A percentile compares a stretch with the other conserved stretches of the same genome.
Conservation (phyloP, 75 land plant genomes). For the Pseudotsuga menziesii region DNA sequence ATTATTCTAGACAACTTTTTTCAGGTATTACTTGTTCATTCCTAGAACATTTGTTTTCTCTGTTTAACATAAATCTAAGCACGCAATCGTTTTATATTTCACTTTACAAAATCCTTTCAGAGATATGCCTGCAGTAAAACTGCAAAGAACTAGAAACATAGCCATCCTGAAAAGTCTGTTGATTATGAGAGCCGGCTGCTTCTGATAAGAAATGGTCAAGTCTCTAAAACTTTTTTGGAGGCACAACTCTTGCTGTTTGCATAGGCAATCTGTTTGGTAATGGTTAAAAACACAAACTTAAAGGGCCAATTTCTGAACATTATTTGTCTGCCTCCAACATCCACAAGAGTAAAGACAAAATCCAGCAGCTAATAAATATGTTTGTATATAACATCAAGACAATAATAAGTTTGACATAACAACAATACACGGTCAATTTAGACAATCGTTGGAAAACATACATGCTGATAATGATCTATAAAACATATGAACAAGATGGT, state of each 20-base stretch:
- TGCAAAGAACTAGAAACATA: not conserved
- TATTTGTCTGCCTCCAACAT: too few relatives aligned
- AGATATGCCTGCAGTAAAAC: not conserved
- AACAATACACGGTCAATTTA: too few relatives aligned
- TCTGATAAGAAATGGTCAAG: not conserved
- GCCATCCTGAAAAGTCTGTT: not conserved
- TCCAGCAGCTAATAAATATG: too few relatives aligned
- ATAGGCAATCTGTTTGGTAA: not conserved
- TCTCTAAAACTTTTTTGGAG: not conserved
- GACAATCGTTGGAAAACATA: too few relatives aligned
- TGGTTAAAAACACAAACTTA: not conserved
- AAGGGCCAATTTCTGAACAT: too few relatives aligned
- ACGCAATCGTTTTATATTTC: not conserved
- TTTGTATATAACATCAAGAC: too few relatives aligned
- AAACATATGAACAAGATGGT: too few relatives aligned
- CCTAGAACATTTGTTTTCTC: not conserved
- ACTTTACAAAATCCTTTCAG: too few relatives aligned
- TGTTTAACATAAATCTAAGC: not conserved
- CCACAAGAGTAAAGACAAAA: too few relatives aligned
- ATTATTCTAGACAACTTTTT: slow-evolving; percentile 60
- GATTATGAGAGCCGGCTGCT: not conserved
- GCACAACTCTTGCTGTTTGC: not conserved
- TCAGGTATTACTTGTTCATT: slow-evolving; percentile 36
- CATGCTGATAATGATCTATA: too few relatives aligned
- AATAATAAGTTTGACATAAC: too few relatives aligned